Evolutionary conservation across 805 yeast genomes (phyloP), one percentile per base, ranked within the genome.

Genomic region (Jamesozyma spencerorum): DNA sequence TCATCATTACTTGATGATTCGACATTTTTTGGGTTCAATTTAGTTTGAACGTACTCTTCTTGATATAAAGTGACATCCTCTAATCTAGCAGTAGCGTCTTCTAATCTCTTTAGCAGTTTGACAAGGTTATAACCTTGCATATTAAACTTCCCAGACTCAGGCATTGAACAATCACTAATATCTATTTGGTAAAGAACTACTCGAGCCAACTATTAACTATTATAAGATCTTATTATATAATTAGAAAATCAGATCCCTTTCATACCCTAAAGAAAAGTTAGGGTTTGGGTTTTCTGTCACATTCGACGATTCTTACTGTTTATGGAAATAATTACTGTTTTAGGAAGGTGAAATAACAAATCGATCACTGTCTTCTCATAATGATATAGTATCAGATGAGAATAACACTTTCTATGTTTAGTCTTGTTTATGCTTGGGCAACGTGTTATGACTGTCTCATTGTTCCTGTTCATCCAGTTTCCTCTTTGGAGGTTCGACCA

Each of bases 11-110:
- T 22, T 10, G 18, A 32, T n/a, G 19, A 18, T 3, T 15, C 11
- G 14, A 3, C 29, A 7, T 24, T 19, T 14, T 12, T 10, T 17
- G 17, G 14, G 4, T 15, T 26, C n/a, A 61, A 44, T 34, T 60
- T 61, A 4, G 61, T 38, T 42, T 64, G 66, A 39, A 67, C 54
- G 36, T 74, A 69, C 30, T 75, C 77, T 51, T 80, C 85, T 57
- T 85, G 94, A 59, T 72, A 79, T 39, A 82, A 72, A 24, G 94
- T 85, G 35, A 87, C 78, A 60, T 87, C 96, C 56, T 87, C 97
- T 50, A 87, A 75, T 37, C 97, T 77, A 5, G 95, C 81, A 8
- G 97, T 85, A 28, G 96, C 96, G 13, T 94, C 90, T 62, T 87
- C 97, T 52, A 87, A 74, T 49, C 94, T 73, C 62, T 81, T 81